A percentile compares a stretch with the other conserved stretches of the same genome.
Conservation (phyloP, 306 rosid species). For the Mucuna pruriens region DNA sequence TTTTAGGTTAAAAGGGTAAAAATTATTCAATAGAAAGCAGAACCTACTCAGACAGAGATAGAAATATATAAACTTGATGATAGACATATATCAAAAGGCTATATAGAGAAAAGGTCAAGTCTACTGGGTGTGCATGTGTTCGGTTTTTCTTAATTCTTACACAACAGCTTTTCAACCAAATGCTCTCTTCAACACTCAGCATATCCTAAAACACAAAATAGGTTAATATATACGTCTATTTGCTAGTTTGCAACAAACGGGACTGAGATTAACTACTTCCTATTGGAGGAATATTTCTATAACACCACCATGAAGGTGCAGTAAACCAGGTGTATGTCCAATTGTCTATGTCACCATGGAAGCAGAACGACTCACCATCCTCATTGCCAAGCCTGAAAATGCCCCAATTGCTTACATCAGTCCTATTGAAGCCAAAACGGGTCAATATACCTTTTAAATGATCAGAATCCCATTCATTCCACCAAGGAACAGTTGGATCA, state of each 20-base stretch:
- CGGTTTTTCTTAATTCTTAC: background rate
- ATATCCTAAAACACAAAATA: background rate
- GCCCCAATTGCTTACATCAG: conserved; percentile 58
- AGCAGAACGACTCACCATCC: conserved; percentile 34
- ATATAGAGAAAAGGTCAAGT: background rate
- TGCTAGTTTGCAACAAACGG: background rate
- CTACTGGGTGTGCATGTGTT: background rate
- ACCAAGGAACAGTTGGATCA: conserved; percentile 61
- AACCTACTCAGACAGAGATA: too few species aligned
- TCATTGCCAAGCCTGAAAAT: conserved; percentile 44
- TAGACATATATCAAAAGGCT: background rate
- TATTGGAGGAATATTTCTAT: conserved; percentile 35
- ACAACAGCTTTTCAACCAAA: background rate
- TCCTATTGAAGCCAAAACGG: conserved; percentile 40
- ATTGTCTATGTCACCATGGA: conserved; percentile 53
- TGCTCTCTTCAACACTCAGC: background rate
- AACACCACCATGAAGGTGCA: conserved; percentile 71
- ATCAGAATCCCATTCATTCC: conserved; percentile 76
- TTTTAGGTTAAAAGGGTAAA: too few species aligned
- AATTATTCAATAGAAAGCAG: too few species aligned
- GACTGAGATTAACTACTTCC: background rate
- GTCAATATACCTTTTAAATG: conserved; percentile 50
- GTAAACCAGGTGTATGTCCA: conserved; percentile 69
- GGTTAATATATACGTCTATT: background rate
- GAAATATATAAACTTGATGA: background rate